These are phyloP conservation scores for Trichoderma citrinoviride DNA, from an alignment of 2,329 filamentous ascomycete genomes.

Conservation along the genomic window DNA sequence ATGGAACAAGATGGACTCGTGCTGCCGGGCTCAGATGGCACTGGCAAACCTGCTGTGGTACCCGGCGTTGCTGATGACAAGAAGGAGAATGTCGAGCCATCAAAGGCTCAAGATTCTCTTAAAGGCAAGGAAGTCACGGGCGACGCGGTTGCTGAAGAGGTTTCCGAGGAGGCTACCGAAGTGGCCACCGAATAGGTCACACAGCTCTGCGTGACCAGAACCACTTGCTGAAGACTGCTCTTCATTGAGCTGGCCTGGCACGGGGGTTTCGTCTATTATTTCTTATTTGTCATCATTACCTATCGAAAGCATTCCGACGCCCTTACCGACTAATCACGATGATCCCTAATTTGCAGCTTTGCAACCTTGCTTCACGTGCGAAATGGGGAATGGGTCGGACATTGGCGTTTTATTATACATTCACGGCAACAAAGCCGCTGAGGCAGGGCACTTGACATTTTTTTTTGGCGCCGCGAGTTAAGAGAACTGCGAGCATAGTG, in stretches of 20 bases:
- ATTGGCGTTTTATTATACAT: slow-evolving; percentile 1
- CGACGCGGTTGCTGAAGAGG: not conserved
- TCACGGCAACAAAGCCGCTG: not conserved
- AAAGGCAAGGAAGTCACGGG: not conserved
- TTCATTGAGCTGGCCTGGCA: not conserved
- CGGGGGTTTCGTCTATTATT: not conserved
- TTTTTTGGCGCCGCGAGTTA: not conserved
- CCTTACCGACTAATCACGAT: not conserved
- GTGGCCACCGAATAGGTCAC: not conserved
- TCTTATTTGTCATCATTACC: not conserved
- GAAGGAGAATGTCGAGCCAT: slow-evolving; percentile 19
- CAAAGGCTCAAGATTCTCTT: not conserved
- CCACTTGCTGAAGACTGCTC: not conserved
- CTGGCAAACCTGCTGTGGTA: not conserved
- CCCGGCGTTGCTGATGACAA: not conserved
- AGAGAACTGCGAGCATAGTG: not conserved
- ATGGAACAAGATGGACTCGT: slow-evolving; percentile 44
- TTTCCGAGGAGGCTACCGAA: not conserved
- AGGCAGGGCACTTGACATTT: not conserved
- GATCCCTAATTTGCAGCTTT: not conserved
- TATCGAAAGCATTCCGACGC: slow-evolving; percentile 5
- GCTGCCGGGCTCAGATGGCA: not conserved
- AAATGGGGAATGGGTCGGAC: not conserved
- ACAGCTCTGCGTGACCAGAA: not conserved
- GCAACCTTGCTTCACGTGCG: not conserved